Evolutionary conservation across 371 early-diverging fungal genomes (phyloP).

Genomic region (Mucor racemosus): DNA sequence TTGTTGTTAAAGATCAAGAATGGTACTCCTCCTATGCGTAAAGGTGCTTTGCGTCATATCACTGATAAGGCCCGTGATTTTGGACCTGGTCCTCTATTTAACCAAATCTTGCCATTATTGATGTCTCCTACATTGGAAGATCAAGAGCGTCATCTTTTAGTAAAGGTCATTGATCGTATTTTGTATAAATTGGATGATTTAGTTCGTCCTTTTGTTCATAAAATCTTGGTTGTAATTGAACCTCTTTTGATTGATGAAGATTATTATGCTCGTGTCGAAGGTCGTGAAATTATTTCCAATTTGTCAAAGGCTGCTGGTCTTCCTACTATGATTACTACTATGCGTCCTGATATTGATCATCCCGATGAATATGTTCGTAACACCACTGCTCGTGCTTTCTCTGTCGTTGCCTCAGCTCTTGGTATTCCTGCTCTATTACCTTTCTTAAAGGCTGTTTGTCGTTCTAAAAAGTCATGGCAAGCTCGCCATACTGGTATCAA

Average conservation of each 20-base stretch:
- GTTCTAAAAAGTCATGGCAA: constrained; percentile 96
- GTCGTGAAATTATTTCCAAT: constrained; percentile 97
- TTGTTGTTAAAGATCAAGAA: constrained; percentile 96
- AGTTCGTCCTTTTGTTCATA: constrained; percentile 96
- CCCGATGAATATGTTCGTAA: constrained; percentile 98
- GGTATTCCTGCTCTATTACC: constrained; percentile 95
- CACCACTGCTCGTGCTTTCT: constrained; percentile 96
- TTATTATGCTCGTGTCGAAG: constrained; percentile 97
- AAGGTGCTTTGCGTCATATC: constrained; percentile 90
- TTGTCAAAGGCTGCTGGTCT: constrained; percentile 97
- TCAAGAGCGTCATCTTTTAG: constrained; percentile 96
- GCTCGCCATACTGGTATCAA: constrained; percentile 98
- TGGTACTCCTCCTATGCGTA: constrained; percentile 95
- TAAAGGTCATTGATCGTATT: constrained; percentile 97
- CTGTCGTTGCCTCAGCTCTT: constrained; percentile 96
- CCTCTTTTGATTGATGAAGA: constrained; percentile 97
- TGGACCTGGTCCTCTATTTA: constrained; percentile 95
- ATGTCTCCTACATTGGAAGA: constrained; percentile 97
- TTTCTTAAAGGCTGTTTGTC: constrained; percentile 96
- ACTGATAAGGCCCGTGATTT: constrained; percentile 96
- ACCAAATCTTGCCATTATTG: constrained; percentile 93
- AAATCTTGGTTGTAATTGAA: constrained; percentile 97
- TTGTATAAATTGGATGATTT: constrained; percentile 95
- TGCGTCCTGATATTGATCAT: constrained; percentile 98
- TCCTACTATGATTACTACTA: constrained; percentile 97